Conservation (phyloP, 2,329 filamentous ascomycete genomes). For the Didymella arachidicola region DNA sequence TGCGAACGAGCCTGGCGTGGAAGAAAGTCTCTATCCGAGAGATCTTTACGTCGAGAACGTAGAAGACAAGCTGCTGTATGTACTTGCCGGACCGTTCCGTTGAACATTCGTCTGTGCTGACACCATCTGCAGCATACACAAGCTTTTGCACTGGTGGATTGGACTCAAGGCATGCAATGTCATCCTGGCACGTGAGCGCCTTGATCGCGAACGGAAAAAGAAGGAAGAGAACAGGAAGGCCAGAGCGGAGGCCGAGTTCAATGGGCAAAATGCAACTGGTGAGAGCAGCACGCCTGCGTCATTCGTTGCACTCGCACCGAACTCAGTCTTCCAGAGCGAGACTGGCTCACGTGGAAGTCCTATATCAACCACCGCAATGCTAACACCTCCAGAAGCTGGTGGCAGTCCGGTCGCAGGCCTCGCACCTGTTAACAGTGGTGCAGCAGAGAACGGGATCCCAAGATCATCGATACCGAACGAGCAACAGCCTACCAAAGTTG, state of each 20-base stretch:
- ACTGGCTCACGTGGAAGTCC: slow-evolving; percentile 38
- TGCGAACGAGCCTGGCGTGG: slow-evolving; percentile 43
- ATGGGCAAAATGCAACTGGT: slow-evolving; percentile 25
- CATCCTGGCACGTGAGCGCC: slow-evolving; percentile 46
- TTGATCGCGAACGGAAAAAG: slow-evolving; percentile 46
- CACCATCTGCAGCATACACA: slow-evolving; percentile 38
- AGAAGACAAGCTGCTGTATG: slow-evolving; percentile 43
- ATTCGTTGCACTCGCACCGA: slow-evolving; percentile 42
- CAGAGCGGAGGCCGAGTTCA: slow-evolving; percentile 37
- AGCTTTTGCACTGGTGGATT: slow-evolving; percentile 49
- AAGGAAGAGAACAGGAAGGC: slow-evolving; percentile 45
- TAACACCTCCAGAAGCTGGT: slow-evolving; percentile 41
- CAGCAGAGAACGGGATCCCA: slow-evolving; percentile 4
- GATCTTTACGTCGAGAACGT: slow-evolving; percentile 46
- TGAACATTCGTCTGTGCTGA: not conserved
- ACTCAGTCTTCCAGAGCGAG: slow-evolving; percentile 37
- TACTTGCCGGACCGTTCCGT: not conserved
- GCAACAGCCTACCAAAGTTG: slow-evolving; percentile 27
- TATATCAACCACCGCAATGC: slow-evolving; percentile 39
- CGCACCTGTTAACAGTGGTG: slow-evolving; percentile 21
- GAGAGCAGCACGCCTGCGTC: slow-evolving; percentile 36
- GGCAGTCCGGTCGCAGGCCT: slow-evolving; percentile 38
- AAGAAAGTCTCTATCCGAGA: slow-evolving; percentile 42
- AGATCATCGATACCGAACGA: slow-evolving; percentile 22
- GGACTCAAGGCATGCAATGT: slow-evolving; percentile 50